Evolutionary conservation across 345 rosid genomes (phyloP).

Genomic region (Melaleuca alternifolia): DNA sequence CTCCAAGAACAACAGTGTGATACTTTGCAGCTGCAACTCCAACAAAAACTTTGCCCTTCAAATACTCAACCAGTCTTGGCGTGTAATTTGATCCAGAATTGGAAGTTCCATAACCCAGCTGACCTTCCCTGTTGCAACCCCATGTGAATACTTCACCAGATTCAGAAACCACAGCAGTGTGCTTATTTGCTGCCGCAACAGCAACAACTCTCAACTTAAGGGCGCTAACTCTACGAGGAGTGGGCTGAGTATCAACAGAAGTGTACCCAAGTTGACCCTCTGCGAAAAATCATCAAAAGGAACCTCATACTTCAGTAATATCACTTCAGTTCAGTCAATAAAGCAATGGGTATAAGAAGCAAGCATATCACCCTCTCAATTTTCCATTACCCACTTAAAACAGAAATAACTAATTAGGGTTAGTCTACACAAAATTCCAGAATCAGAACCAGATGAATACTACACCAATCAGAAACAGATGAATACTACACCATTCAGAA

Average conservation of each 20-base stretch:
- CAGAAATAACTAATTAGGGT: neutral
- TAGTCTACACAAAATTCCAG: neutral
- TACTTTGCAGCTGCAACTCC: constrained; percentile 75
- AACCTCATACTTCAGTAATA: neutral
- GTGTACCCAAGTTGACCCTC: constrained; percentile 99
- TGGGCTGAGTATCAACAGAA: constrained; percentile 92
- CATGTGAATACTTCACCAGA: constrained; percentile 94
- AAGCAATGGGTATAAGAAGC: neutral
- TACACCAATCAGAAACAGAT: neutral
- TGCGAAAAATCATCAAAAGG: constrained; percentile 7
- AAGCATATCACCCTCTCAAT: neutral
- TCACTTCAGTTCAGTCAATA: neutral
- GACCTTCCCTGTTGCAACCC: constrained; percentile 98
- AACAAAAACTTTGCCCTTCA: constrained; percentile 65
- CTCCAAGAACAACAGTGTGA: constrained; percentile 74
- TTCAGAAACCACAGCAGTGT: constrained; percentile 84
- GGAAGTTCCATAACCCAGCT: constrained; percentile 98
- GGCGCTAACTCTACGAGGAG: constrained; percentile 87
- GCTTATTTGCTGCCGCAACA: constrained; percentile 97
- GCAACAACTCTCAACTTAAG: constrained; percentile 63
- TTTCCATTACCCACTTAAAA: neutral
- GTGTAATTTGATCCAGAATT: constrained; percentile 95
- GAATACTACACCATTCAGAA: neutral
- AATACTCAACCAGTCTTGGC: constrained; percentile 85
- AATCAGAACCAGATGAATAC: neutral